Base-by-base conservation (phyloP, 352 stramenopile species). In the Pythium brachiatum region DNA sequence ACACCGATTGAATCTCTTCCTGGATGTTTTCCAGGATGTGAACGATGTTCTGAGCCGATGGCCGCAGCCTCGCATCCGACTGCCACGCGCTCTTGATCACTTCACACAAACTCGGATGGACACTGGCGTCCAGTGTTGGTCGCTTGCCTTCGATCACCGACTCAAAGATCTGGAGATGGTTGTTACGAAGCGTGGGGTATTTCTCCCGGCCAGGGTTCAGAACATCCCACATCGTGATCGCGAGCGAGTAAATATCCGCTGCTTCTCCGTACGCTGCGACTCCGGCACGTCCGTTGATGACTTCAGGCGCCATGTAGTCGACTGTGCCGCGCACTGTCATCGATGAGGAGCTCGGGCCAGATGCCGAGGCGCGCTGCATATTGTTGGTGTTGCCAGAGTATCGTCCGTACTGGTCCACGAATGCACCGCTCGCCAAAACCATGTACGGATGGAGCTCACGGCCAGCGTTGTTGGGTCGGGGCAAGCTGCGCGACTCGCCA, bases 291-390 rank as follows among this genome's bases (percentile, higher is more conserved):
- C 81, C 78, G 4, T 89, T 82, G 54, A 94, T 90, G 53, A 94
- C 72, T 39, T 94, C 83, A 7, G 83, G 83, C 4, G 85, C 83
- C 85, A 94, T 94, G 68, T 91, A 92, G 47, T 88, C 76, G 7
- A 90, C 81, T 0, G 83, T 92, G 3, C 85, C 85, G 2, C 44
- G 46, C 20, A 62, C 29, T 2, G 70, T 53, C 48, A 55, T 53
- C 20, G 18, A 20, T 32, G 48, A 34, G 6, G 16, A 47, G 11
- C 15, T 27, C 18, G 23, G 3, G 7, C 21, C 46, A 2, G 46
- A 31, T 8, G 34, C 56, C 51, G 36, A 61, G 7, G 39, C 9
- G n/a, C 53, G 23, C 21, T 26, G 23, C 4, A 58, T 13, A n/a
- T 58, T 39, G n/a, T 47, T 51, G 7, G 53, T 20, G 21, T 57